Base-by-base conservation (phyloP, 345 rosid genomes). In the Salix udensis region DNA sequence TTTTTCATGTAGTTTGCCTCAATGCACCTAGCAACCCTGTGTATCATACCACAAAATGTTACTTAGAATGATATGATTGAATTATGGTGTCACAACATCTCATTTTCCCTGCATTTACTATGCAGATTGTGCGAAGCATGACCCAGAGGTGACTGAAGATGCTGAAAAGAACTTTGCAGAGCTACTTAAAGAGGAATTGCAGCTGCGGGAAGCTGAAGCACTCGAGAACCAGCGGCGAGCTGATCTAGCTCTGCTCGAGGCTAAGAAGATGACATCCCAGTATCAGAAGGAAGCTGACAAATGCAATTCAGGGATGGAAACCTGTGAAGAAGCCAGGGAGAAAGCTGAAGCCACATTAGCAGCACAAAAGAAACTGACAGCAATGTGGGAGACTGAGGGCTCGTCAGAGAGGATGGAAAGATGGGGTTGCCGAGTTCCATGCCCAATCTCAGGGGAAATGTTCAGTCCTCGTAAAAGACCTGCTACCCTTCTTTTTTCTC, bases 201-300 rank as follows among this genome's bases (percentile, higher is more conserved):
- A 91, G 86, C 86, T 85, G 24, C 87, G 94, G 21, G 99, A 96
- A 82, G 82, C 90, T 64, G 98, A 87, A 82, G 89, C 94, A 3
- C 77, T 88, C 80, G 97, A 93, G 84, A 91, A 81, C 81, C 98
- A 93, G 74, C 87, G 71, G 76, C 90, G 85, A 16, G 96, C 92
- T 7, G 91, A 91, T 87, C 86, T 83, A 70, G 90, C 91, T 73
- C 78, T 96, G 71, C 89, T 96, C 0, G 99, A 96, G 90, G 99
- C 99, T 19, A 96, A 96, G 92, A 96, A 96, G 86, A 65, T 91
- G 74, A 79, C 94, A 19, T 96, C 99, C 2, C 94, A 91, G 78
- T 96, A 92, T 81, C 99, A 93, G 71, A 93, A 96, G 81, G 99
- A 96, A 84, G 99, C 98, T 23, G 99, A 96, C 86, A 96, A 93